These are phyloP conservation scores for Mortierella polycephala DNA, from an alignment of 371 early-diverging fungal genomes.

Conservation along the genomic window DNA sequence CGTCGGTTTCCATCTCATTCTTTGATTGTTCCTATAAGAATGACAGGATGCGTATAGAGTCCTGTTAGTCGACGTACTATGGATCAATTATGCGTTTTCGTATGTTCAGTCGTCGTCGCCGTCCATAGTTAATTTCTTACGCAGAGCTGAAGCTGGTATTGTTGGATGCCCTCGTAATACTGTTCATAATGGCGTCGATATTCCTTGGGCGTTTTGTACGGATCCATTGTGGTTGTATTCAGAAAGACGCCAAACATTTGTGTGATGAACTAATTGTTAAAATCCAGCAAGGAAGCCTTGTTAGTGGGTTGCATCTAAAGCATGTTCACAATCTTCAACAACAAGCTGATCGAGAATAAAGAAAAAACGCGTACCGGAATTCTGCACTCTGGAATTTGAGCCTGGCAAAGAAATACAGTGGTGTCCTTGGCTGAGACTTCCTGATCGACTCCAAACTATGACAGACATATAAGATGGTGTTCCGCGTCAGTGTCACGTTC, in stretches of 20 bases:
- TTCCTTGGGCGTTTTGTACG: slow-evolving; percentile 17
- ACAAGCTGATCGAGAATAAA: not conserved
- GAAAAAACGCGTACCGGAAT: slow-evolving; percentile 28
- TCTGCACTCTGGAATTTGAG: slow-evolving; percentile 35
- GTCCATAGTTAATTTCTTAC: slow-evolving; percentile 6
- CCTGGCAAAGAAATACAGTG: slow-evolving; percentile 44
- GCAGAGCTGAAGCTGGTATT: slow-evolving; percentile 23
- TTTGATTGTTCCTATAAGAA: slow-evolving; percentile 19
- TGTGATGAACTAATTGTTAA: slow-evolving; percentile 27
- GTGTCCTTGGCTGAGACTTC: slow-evolving; percentile 22
- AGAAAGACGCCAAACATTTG: slow-evolving; percentile 34
- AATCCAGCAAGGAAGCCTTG: not conserved
- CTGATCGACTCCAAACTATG: slow-evolving; percentile 36
- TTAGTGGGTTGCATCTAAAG: not conserved
- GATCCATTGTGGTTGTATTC: slow-evolving; percentile 22
- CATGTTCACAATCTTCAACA: not conserved
- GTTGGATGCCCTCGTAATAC: slow-evolving; percentile 32
- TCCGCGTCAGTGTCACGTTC: too few relatives aligned
- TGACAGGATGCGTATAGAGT: not conserved
- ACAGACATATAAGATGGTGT: not conserved
- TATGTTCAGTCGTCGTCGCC: not conserved
- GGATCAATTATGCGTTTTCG: too few relatives aligned
- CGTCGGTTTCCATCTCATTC: slow-evolving; percentile 20
- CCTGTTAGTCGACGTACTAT: not conserved
- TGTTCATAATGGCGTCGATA: slow-evolving; percentile 20